Conservation (phyloP, 106 monocot species). For the Agapanthus africanus region DNA sequence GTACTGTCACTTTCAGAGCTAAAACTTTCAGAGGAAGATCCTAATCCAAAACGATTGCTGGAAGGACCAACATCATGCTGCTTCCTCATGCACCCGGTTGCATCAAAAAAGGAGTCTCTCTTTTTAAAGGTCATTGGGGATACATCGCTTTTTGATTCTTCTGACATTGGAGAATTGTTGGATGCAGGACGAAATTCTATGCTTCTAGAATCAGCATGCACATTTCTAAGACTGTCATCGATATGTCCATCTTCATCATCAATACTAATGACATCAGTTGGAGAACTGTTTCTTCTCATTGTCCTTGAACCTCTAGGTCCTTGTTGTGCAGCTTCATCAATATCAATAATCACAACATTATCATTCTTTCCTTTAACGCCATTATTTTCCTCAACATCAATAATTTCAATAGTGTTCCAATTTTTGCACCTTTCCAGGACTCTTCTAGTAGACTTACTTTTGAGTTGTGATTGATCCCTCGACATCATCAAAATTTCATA, state of each 20-base stretch:
- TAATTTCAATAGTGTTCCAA: constrained; percentile 27
- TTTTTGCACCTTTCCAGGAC: constrained; percentile 41
- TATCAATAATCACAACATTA: constrained; percentile 41
- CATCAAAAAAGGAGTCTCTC: constrained; percentile 7
- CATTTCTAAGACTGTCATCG: constrained; percentile 11
- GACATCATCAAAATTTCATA: constrained; percentile 40
- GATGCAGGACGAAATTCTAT: constrained; percentile 10
- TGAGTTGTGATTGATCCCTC: constrained; percentile 35
- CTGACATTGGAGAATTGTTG: constrained; percentile 5
- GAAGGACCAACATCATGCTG: constrained; percentile 18
- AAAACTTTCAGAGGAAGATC: constrained; percentile 13
- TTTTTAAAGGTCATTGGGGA: constrained; percentile 18
- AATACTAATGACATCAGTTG: constrained; percentile 49
- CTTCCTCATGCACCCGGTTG: background rate
- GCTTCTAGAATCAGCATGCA: constrained; percentile 2
- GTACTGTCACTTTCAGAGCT: constrained; percentile 22
- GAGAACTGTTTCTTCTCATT: constrained; percentile 12
- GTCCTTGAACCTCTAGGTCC: constrained; percentile 12
- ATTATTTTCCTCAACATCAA: constrained; percentile 37
- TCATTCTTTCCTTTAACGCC: constrained; percentile 7
- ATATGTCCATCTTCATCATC: constrained; percentile 60
- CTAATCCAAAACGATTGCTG: constrained; percentile 43
- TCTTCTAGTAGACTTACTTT: constrained; percentile 23
- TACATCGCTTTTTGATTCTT: constrained; percentile 19
- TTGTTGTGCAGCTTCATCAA: constrained; percentile 21